phyloP scores from a whole-genome alignment of 2,329 filamentous ascomycete species.

The Harringtonia aguacate region DNA sequence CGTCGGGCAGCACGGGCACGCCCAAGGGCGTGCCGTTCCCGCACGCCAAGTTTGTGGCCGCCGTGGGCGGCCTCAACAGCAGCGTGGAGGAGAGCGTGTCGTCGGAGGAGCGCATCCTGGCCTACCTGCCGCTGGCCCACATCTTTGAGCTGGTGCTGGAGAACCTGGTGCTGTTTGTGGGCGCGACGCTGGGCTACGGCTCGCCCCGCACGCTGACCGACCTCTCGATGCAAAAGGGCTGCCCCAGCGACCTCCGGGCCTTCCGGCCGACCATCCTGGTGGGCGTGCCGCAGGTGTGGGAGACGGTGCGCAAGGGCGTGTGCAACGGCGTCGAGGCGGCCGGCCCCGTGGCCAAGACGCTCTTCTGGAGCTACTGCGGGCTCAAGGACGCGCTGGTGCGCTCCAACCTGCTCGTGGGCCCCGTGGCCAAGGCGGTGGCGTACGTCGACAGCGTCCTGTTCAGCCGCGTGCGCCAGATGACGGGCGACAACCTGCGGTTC shows the following conservation, averaged over 20 bases:
- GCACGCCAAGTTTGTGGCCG: constrained; percentile 70
- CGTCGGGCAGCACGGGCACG: constrained; percentile 78
- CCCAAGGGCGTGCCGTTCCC: constrained; percentile 83
- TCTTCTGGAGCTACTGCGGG: constrained; percentile 63
- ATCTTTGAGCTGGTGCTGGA: constrained; percentile 96
- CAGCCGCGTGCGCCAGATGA: constrained; percentile 81
- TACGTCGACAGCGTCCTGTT: constrained; percentile 78
- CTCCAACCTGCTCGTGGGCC: constrained; percentile 36
- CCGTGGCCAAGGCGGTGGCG: constrained; percentile 38
- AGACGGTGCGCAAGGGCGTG: constrained; percentile 93
- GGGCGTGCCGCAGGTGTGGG: constrained; percentile 94
- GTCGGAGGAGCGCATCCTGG: constrained; percentile 68
- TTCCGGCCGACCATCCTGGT: constrained; percentile 83
- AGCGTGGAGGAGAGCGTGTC: constrained; percentile 71
- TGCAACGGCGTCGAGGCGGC: constrained; percentile 64
- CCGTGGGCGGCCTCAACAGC: constrained; percentile 69
- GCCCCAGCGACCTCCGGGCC: constrained; percentile 86
- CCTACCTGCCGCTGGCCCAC: constrained; percentile 89
- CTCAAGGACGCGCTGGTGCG: constrained; percentile 49
- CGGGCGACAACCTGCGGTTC: constrained; percentile 78
- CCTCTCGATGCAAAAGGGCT: constrained; percentile 67
- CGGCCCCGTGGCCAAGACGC: constrained; percentile 56
- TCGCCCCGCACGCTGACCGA: constrained; percentile 85
- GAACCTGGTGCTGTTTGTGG: constrained; percentile 80
- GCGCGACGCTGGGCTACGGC: constrained; percentile 87